Base-by-base conservation (phyloP, 345 rosid species). In the Arabis alpina region DNA sequence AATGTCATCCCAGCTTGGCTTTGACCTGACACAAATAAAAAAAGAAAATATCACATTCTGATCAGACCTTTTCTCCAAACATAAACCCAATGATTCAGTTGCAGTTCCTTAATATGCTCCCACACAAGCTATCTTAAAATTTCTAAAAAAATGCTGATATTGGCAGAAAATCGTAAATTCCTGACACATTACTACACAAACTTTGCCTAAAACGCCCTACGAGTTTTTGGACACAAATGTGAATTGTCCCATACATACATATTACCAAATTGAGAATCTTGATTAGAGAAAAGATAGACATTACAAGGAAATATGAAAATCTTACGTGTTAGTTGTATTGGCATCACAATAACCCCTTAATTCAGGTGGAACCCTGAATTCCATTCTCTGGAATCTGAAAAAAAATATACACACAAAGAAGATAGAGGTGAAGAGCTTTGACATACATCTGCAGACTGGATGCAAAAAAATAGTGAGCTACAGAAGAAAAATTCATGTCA, bases 331-430 rank as follows among this genome's bases (percentile, higher is more conserved):
- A 65, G 78, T 76, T 45, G 80, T 67, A 41, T 76, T 70, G 56
- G 85, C 78, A 72, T 85, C 92, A 65, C 80, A 77, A 72, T 79
- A 84, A 74, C 86, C 82, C 77, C 87, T 77, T 70, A 93, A 75
- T 56, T 76, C 76, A 54, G 87, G 92, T 45, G 97, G 96, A 28
- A 89, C 87, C 80, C 97, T 91, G 77, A 91, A 93, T 72, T 86
- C 97, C 60, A 86, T 82, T 73, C 96, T 87, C 76, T 93, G 98
- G 77, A 82, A 91, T 77, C 97, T 93, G 91, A 12, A 24, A 79
- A 71, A 34, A 40, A 43, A 19, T 49, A 73, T 4, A 51, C 36
- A 41, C 57, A 14, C 54, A 43, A 37, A 51, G 52, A 42, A 54
- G 34, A 44, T 28, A 32, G 10, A 32, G 32, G 37, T 58, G 25